Evolutionary conservation across 345 rosid genomes (phyloP), one percentile per base, ranked within the genome.

Genomic region (Euphorbia lathyris): DNA sequence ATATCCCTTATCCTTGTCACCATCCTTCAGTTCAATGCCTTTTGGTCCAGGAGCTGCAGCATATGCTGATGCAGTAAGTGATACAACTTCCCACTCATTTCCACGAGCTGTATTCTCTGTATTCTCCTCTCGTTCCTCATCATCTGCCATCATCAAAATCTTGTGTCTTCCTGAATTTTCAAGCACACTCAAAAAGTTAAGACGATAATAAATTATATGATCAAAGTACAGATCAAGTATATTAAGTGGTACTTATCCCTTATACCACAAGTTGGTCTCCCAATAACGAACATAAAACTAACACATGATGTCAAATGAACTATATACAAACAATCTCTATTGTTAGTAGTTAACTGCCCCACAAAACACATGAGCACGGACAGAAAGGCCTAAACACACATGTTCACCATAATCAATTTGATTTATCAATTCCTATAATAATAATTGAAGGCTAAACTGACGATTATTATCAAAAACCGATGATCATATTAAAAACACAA

Each of bases 51-150:
- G 93, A 77, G 95, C 78, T 73, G 98, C 96, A 76, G 91, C 95
- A 73, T 96, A 96, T 25, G 98, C 76, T 11, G 99, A 96, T 65
- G 96, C 95, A 29, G 99, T 90, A 25, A 96, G 90, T 1, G 96
- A 87, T 9, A 96, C 95, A 20, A 96, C 97, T 83, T 96, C 99
- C 98, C 98, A 96, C 66, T 92, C 98, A 60, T 83, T 86, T 68
- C 92, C 94, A 23, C 85, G 90, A 2, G 81, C 29, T 22, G 45
- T 65, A 68, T 73, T 80, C 61, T 73, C 29, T 22, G 45, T 65
- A 68, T 73, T 80, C 61, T 73, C 89, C 65, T 79, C 84, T 56
- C 65, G 75, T 61, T 61, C 73, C 13, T 53, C 69, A 27, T 85
- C 87, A 70, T 77, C 78, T 3, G 83, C 85, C 97, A 94, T 94